Conservation (phyloP, 1,284 basidiomycete genomes). For the Ganoderma meredithae region DNA sequence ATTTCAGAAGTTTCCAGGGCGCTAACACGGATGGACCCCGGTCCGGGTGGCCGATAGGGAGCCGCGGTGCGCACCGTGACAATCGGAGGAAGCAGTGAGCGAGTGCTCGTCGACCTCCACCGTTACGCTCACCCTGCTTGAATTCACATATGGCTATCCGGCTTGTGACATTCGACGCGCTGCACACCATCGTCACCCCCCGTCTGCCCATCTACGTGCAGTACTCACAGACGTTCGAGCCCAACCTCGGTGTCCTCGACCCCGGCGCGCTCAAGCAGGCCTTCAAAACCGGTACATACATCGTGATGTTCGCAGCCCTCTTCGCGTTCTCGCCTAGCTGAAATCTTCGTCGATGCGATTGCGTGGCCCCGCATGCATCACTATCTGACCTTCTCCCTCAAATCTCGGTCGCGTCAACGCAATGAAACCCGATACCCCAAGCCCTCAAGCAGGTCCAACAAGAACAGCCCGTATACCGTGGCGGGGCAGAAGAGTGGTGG, state of each 20-base stretch:
- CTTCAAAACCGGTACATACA: conserved; percentile 72
- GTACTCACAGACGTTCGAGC: conserved; percentile 70
- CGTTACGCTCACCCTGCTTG: neutral
- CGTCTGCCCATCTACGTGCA: conserved; percentile 71
- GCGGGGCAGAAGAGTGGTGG: conserved; percentile 72
- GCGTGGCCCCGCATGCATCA: neutral
- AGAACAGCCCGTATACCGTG: conserved; percentile 60
- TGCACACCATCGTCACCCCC: conserved; percentile 73
- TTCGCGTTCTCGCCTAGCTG: conserved; percentile 4
- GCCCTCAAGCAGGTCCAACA: conserved; percentile 70
- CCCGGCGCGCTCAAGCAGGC: conserved; percentile 59
- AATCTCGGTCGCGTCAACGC: conserved; percentile 1
- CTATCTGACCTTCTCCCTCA: conserved; percentile 5
- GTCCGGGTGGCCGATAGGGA: neutral
- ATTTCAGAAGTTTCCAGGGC: too few relatives aligned
- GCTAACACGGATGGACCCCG: neutral
- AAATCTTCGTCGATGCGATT: conserved; percentile 5
- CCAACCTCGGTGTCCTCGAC: conserved; percentile 65
- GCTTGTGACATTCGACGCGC: conserved; percentile 75
- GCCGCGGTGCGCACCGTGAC: neutral
- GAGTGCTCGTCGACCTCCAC: neutral
- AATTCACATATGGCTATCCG: conserved; percentile 45
- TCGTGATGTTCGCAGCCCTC: conserved; percentile 7
- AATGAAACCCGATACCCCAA: conserved; percentile 36
- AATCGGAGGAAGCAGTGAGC: neutral